These are phyloP conservation scores for Xylariales sp. DNA, from an alignment of 2,329 filamentous ascomycete species.

Conservation along the genomic window DNA sequence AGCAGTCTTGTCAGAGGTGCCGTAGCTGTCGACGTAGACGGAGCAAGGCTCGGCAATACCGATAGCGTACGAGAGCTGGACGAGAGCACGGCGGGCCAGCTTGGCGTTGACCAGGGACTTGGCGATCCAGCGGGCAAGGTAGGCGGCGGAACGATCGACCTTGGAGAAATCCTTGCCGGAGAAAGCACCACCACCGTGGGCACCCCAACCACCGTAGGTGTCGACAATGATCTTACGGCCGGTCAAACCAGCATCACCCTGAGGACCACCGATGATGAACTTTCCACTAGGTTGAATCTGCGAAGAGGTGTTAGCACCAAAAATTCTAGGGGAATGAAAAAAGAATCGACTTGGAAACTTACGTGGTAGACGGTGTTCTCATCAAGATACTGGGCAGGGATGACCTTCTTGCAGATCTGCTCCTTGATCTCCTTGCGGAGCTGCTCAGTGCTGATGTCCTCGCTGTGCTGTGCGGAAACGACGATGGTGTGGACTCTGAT, in stretches of 20 bases:
- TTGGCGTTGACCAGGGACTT: conserved; percentile 92
- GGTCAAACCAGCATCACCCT: conserved; percentile 97
- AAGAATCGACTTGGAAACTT: conserved; percentile 30
- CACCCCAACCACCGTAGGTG: conserved; percentile 99
- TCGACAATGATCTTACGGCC: conserved; percentile 99
- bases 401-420: conserved; percentile 95
- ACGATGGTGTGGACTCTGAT: conserved; percentile 94
- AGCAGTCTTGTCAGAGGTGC: conserved; percentile 83
- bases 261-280: conserved; percentile 98
- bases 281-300: conserved; percentile 93
- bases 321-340: background rate
- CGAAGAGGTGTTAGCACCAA: conserved; percentile 10
- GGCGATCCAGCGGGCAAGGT: conserved; percentile 97
- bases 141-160: conserved; percentile 97
- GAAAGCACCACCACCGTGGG: conserved; percentile 99
- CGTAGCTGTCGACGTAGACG: conserved; percentile 96
- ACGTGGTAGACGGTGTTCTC: conserved; percentile 95
- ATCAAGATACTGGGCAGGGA: conserved; percentile 87
- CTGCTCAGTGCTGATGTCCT: conserved; percentile 83
- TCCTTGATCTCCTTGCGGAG: conserved; percentile 92
- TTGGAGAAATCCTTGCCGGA: conserved; percentile 99
- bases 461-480: conserved; percentile 90
- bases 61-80: conserved; percentile 99
- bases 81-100: conserved; percentile 86
- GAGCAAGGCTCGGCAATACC: conserved; percentile 97